Conservation (phyloP, 2,329 filamentous ascomycete species). For the Fusarium sp. region DNA sequence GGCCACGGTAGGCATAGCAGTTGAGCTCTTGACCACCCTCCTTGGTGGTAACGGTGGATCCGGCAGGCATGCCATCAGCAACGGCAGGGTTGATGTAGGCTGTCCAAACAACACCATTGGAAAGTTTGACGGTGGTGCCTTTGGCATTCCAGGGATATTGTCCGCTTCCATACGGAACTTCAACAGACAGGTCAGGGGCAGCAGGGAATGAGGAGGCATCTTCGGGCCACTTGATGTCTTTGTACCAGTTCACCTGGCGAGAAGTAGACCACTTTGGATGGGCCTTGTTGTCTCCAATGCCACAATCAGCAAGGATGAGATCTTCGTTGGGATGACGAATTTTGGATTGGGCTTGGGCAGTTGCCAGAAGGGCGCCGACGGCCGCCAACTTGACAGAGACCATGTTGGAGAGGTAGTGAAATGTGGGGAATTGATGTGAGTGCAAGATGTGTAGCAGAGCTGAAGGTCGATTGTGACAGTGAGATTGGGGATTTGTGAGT, state of each 20-base stretch:
- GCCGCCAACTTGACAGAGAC: constrained; percentile 40
- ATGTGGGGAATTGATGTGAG: not conserved
- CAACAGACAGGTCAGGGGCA: constrained; percentile 54
- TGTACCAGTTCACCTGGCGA: constrained; percentile 59
- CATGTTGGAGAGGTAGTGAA: constrained; percentile 26
- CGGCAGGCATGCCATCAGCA: constrained; percentile 55
- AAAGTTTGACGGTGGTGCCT: constrained; percentile 54
- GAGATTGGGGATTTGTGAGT: not conserved
- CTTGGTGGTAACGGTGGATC: constrained; percentile 55
- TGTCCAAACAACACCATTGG: constrained; percentile 56
- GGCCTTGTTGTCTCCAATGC: constrained; percentile 56
- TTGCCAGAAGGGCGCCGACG: constrained; percentile 41
- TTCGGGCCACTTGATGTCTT: constrained; percentile 53
- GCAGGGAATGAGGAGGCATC: constrained; percentile 51
- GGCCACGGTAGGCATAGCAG: constrained; percentile 58
- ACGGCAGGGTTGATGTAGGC: constrained; percentile 57
- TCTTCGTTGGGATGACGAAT: constrained; percentile 50
- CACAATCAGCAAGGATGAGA: constrained; percentile 57
- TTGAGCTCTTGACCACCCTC: constrained; percentile 54
- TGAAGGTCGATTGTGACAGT: not conserved
- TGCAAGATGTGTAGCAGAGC: not conserved
- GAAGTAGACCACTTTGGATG: constrained; percentile 57
- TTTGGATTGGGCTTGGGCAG: constrained; percentile 44
- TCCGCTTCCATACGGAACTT: constrained; percentile 54
- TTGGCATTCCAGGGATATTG: constrained; percentile 55